Evolutionary conservation across 805 yeast species (phyloP).

Genomic region (Helenozyma baotianmanensis): DNA sequence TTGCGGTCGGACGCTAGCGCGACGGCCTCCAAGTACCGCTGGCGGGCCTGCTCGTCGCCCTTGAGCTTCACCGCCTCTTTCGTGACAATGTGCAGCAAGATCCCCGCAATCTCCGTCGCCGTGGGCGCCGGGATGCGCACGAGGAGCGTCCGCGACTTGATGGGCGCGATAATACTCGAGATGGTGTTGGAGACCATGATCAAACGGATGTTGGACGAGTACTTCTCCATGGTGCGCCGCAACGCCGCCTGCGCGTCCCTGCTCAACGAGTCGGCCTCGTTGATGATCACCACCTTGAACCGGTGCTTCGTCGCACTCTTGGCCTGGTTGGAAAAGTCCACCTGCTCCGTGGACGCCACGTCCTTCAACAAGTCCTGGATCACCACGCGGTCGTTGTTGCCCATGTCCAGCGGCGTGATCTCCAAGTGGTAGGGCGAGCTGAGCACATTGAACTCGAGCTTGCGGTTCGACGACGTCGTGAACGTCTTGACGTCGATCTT

Average conservation of each 20-base stretch:
- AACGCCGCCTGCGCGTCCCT: constrained; percentile 95
- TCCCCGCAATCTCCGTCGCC: constrained; percentile 48
- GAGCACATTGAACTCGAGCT: constrained; percentile 88
- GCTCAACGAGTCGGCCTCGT: constrained; percentile 85
- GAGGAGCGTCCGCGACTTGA: constrained; percentile 84
- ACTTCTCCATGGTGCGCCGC: constrained; percentile 94
- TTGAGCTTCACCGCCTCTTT: constrained; percentile 50
- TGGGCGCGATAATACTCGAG: constrained; percentile 89
- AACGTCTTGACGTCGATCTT: constrained; percentile 89
- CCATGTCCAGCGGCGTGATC: constrained; percentile 95
- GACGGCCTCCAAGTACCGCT: constrained; percentile 43
- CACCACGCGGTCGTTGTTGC: constrained; percentile 90
- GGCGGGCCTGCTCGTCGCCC: constrained; percentile 33
- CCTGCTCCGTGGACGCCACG: constrained; percentile 91
- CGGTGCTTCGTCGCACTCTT: constrained; percentile 41
- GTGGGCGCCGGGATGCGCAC: constrained; percentile 86
- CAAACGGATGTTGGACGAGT: constrained; percentile 80
- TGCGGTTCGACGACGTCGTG: constrained; percentile 66
- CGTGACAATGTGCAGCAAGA: constrained; percentile 51
- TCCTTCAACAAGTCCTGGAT: constrained; percentile 92
- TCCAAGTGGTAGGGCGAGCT: constrained; percentile 89
- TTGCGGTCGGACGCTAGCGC: constrained; percentile 62
- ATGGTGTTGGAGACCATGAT: constrained; percentile 85
- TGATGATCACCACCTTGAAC: constrained; percentile 78
- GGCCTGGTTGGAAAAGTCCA: constrained; percentile 61